Percentiles rank a stretch among this genome's conserved stretches.
These are phyloP conservation scores for Phytophthora idaei DNA, from an alignment of 352 stramenopile genomes.

Conservation along the genomic window DNA sequence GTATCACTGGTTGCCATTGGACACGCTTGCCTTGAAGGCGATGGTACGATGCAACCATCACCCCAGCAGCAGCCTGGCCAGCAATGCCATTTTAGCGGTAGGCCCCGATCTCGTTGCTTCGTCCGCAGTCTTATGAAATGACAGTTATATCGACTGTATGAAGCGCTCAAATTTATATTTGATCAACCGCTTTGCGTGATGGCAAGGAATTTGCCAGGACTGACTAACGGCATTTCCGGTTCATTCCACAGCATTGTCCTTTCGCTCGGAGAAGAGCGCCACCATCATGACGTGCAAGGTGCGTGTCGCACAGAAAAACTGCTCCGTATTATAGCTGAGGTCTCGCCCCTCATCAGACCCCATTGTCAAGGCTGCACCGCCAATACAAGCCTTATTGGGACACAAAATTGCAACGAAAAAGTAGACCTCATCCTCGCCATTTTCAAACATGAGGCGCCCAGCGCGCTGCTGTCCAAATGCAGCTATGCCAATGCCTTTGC, in stretches of 20 bases:
- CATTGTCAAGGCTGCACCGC: not conserved
- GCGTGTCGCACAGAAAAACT: constrained; percentile 25
- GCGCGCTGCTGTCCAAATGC: constrained; percentile 1
- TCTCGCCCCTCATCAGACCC: not conserved
- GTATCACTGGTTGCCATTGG: constrained; percentile 3
- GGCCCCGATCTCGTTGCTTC: no score
- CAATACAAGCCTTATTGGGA: not conserved
- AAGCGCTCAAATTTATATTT: no score
- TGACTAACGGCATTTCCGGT: not conserved
- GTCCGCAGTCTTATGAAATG: no score
- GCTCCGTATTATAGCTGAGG: not conserved
- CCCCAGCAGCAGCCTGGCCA: no score
- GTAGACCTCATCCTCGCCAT: not conserved
- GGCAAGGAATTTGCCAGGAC: not conserved
- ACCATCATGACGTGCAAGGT: constrained; percentile 13
- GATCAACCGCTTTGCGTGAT: no score
- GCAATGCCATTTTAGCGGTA: no score
- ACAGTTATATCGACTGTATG: no score
- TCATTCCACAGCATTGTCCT: not conserved
- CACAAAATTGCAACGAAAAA: not conserved
- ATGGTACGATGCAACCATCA: no score
- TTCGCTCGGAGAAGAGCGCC: not conserved
- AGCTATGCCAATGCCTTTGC: not conserved
- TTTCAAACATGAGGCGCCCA: not conserved
- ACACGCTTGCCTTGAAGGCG: not conserved